Percentiles rank a stretch among this genome's conserved stretches.
Conservation (phyloP, 2,329 filamentous ascomycete species). For the Aspergillus brunneoviolaceus region DNA sequence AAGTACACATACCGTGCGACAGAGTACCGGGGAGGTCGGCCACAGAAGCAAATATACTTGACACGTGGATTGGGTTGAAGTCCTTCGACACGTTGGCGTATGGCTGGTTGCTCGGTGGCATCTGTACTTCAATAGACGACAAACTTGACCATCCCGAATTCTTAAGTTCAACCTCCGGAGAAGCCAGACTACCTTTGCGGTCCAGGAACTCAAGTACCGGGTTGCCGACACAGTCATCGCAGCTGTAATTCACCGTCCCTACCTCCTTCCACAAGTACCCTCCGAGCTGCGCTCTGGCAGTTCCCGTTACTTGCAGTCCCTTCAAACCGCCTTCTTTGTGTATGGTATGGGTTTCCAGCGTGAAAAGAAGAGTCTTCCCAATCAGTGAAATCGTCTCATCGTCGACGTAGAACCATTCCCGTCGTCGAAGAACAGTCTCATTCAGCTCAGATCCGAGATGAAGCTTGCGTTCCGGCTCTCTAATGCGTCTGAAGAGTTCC, state of each 20-base stretch:
- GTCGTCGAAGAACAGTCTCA: slow-evolving; percentile 12
- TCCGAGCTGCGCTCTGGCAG: not conserved
- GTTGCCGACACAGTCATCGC: slow-evolving; percentile 14
- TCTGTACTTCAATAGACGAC: slow-evolving; percentile 67
- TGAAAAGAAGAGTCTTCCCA: slow-evolving; percentile 13
- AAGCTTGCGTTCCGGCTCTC: slow-evolving; percentile 10
- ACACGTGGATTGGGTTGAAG: slow-evolving; percentile 97
- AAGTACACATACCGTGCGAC: slow-evolving; percentile 98
- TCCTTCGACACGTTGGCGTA: slow-evolving; percentile 94
- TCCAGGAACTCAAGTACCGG: slow-evolving; percentile 20
- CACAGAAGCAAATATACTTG: slow-evolving; percentile 90
- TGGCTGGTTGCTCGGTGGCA: slow-evolving; percentile 88
- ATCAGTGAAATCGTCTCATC: slow-evolving; percentile 6
- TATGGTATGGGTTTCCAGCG: slow-evolving; percentile 10
- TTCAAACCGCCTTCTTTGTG: not conserved
- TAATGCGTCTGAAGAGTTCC: slow-evolving; percentile 8
- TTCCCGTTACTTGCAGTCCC: slow-evolving; percentile 14
- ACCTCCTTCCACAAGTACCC: slow-evolving; percentile 1
- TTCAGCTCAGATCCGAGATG: slow-evolving; percentile 9
- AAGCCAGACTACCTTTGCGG: slow-evolving; percentile 10
- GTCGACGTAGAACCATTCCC: slow-evolving; percentile 14
- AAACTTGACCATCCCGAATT: slow-evolving; percentile 12
- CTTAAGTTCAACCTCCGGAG: slow-evolving; percentile 1
- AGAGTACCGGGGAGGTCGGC: slow-evolving; percentile 92
- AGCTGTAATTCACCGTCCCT: slow-evolving; percentile 10